Evolutionary conservation across 208 protist species (phyloP), one percentile per base, ranked within the genome.

Genomic region (Trypanosoma boissoni): DNA sequence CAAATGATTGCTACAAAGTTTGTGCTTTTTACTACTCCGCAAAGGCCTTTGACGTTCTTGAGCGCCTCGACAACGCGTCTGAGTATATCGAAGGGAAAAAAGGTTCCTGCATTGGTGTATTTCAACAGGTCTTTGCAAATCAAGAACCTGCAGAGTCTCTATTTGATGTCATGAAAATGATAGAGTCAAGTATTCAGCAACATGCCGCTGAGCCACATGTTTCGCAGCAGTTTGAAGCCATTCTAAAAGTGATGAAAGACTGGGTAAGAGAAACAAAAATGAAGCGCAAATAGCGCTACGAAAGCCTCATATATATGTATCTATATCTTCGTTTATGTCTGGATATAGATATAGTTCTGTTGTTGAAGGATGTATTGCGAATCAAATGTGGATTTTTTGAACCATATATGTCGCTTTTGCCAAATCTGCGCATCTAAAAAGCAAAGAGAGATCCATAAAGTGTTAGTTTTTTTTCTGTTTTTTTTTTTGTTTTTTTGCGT

Each of bases 41-140:
- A 26, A 98, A 99, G 78, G 97, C 97, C 8, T 99, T 99, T 64
- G 97, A 99, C 61, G 96, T 98, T 34, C 79, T 99, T 23, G 95
- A 98, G 78, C 86, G 96, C 9, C 79, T 98, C 3, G 97, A 99
- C 64, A 85, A 76, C 42, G 88, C 88, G 37, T 71, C 89, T n/a
- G 94, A 98, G 76, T 98, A 96, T 63, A 95, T 96, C 69, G 92
- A 98, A 44, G 97, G 96, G 14, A 99, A 99, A 79, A 85, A 96
- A 57, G 95, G 96, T n/a, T 91, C 97, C 6, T 98, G 95, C 65
- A 84, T 98, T 32, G 97, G 97, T 37, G 91, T 95, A 3, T 98
- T 98, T 59, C 96, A 98, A 80, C 87, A 97, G 73, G 90, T 99
- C 9, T 88, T 96, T 48, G 94, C 94, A 1, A 80, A 86, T 28